Conservation (phyloP, 345 rosid genomes). For the Salix koriyanagi region DNA sequence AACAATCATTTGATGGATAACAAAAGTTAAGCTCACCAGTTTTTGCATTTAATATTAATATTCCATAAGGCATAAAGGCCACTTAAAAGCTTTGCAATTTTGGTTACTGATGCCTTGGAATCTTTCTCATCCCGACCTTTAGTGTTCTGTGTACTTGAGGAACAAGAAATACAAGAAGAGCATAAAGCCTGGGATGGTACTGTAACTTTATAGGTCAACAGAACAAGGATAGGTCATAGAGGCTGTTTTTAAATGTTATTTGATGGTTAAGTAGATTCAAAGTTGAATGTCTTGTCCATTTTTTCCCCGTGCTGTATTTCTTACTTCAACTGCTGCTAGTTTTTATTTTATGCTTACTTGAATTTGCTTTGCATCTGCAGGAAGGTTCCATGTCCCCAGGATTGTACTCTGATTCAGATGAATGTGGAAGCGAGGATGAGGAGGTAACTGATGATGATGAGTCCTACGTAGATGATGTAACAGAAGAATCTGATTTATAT, state of each 20-base stretch:
- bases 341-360: constrained; percentile 8
- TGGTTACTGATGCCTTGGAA: background rate
- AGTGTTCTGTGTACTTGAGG: background rate
- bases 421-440: constrained; percentile 75
- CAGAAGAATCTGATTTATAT: constrained; percentile 48
- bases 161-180: background rate
- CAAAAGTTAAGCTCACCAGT: background rate
- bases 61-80: background rate
- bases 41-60: background rate
- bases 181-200: background rate
- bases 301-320: background rate
- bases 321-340: background rate
- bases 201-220: background rate
- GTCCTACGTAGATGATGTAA: constrained; percentile 52
- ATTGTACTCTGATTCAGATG: constrained; percentile 76
- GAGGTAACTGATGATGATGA: constrained; percentile 81
- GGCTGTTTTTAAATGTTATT: background rate
- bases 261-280: background rate
- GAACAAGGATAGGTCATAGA: background rate
- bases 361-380: constrained; percentile 45
- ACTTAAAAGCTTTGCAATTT: background rate
- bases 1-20: background rate
- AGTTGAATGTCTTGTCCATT: background rate
- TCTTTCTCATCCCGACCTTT: background rate
- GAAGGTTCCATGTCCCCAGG: constrained; percentile 72